phyloP scores from a whole-genome alignment of 345 rosid species.

The Abelmoschus esculentus region DNA sequence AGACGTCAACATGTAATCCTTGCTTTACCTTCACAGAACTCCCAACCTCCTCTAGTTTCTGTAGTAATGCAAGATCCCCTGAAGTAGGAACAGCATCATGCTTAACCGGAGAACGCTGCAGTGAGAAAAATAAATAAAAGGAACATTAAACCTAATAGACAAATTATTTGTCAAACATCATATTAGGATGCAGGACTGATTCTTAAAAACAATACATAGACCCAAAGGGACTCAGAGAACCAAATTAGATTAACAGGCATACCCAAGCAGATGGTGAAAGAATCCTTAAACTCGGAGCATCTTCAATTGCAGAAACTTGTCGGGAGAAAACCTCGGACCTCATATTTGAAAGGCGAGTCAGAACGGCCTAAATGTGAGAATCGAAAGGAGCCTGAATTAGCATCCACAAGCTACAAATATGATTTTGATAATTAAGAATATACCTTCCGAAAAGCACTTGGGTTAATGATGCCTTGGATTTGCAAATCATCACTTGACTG shows the following conservation, averaged over 20 bases:
- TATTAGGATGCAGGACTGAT: background rate
- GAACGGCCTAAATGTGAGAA: slow-evolving; percentile 39
- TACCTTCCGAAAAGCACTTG: slow-evolving; percentile 64
- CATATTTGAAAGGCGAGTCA: slow-evolving; percentile 47
- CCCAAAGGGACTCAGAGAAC: background rate
- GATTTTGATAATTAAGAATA: background rate
- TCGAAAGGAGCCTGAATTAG: background rate
- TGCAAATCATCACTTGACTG: slow-evolving; percentile 66
- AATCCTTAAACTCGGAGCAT: slow-evolving; percentile 33
- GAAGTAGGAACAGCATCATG: slow-evolving; percentile 26
- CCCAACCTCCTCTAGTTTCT: slow-evolving; percentile 60
- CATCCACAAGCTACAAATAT: background rate
- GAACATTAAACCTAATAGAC: background rate
- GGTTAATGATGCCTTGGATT: slow-evolving; percentile 58
- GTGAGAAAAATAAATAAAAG: background rate
- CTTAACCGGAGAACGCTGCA: slow-evolving; percentile 43
- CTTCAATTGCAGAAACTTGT: slow-evolving; percentile 42
- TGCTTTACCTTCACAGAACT: slow-evolving; percentile 46
- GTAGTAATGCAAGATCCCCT: slow-evolving; percentile 40
- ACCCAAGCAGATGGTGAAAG: slow-evolving; percentile 34
- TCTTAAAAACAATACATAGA: background rate
- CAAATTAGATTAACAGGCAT: background rate
- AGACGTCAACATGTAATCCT: background rate
- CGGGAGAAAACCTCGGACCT: slow-evolving; percentile 43
- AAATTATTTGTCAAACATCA: background rate